A percentile compares a stretch with the other conserved stretches of the same genome.
Conservation (phyloP, 768 basidiomycete species). For the Tulasnella sp. region DNA sequence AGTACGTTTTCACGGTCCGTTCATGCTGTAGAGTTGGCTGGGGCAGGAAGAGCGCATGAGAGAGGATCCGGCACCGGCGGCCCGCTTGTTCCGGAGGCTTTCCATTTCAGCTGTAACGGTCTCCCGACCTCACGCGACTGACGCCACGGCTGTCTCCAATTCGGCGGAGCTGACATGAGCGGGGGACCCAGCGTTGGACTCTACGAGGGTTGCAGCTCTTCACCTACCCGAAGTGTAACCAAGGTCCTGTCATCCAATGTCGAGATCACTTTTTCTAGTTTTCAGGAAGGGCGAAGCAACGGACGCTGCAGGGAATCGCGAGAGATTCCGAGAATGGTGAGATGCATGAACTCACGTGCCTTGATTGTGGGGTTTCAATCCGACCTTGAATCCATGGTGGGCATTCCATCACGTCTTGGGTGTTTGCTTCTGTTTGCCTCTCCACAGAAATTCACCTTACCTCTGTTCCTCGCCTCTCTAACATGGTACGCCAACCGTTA, state of each 20-base stretch:
- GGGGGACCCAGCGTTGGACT: neutral
- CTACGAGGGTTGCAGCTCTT: neutral
- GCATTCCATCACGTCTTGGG: neutral
- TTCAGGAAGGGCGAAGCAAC: no score
- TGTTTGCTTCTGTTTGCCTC: neutral
- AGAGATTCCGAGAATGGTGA: neutral
- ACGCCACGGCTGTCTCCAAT: neutral
- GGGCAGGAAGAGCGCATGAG: neutral
- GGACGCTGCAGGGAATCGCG: no score
- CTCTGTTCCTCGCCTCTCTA: neutral
- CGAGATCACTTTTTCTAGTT: neutral
- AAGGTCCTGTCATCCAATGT: neutral
- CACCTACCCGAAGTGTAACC: neutral
- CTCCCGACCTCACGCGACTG: neutral
- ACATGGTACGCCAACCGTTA: neutral
- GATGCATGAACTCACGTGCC: neutral
- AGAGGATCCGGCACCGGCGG: neutral
- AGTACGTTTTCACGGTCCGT: neutral
- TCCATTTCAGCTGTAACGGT: neutral
- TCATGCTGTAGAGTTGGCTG: neutral
- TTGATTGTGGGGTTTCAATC: neutral
- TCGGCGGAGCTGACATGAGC: neutral
- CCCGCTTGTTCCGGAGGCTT: neutral
- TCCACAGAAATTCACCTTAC: constrained; percentile 7
- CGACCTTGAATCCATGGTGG: neutral